phyloP scores from a whole-genome alignment of 169 alveolate species.

The Cryptosporidium meleagridis region DNA sequence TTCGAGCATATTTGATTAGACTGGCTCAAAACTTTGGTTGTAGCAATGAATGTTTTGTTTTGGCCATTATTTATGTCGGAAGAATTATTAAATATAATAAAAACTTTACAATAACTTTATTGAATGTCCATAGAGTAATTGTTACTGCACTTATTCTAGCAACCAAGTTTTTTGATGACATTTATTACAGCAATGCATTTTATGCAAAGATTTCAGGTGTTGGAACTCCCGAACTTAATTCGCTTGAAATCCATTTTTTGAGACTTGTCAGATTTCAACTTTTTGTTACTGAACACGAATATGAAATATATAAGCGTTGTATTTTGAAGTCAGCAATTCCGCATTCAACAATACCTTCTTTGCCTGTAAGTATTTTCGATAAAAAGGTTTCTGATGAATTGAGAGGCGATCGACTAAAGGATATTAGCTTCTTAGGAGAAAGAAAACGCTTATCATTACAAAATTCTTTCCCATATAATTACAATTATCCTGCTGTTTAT shows the following conservation, averaged over 20 bases:
- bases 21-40: slow-evolving; percentile 89
- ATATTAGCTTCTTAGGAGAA: neutral
- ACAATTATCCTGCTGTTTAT: neutral
- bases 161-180: slow-evolving; percentile 93
- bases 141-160: slow-evolving; percentile 91
- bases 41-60: slow-evolving; percentile 88
- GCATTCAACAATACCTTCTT: slow-evolving; percentile 11
- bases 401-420: neutral
- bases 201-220: slow-evolving; percentile 95
- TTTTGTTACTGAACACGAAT: slow-evolving; percentile 87
- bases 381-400: slow-evolving; percentile 1
- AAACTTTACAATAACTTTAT: slow-evolving; percentile 82
- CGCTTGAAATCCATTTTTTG: slow-evolving; percentile 89
- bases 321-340: slow-evolving; percentile 1
- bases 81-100: slow-evolving; percentile 82
- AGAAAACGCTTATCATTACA: neutral
- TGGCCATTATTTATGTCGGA: slow-evolving; percentile 86
- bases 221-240: slow-evolving; percentile 88
- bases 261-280: slow-evolving; percentile 86
- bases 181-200: slow-evolving; percentile 88
- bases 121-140: slow-evolving; percentile 88
- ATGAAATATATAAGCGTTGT: slow-evolving; percentile 83
- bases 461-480: slow-evolving; percentile 1
- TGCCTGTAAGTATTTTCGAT: slow-evolving; percentile 22
- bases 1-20: slow-evolving; percentile 85